Evolutionary conservation across 2,329 filamentous ascomycete species (phyloP).

Genomic region (Coniochaeta pulveracea): DNA sequence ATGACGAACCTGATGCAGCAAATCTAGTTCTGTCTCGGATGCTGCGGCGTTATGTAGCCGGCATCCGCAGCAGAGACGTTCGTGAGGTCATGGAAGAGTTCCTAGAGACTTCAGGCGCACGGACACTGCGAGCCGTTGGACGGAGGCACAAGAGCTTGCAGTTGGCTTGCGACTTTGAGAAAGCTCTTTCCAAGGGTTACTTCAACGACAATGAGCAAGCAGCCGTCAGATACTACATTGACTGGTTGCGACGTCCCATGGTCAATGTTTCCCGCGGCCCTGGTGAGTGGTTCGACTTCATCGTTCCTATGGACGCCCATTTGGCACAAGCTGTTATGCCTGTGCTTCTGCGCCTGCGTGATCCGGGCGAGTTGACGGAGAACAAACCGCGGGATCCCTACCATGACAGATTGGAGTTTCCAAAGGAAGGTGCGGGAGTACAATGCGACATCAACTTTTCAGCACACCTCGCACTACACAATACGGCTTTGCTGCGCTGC

Average conservation of each 20-base stretch:
- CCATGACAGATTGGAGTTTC: slow-evolving; percentile 60
- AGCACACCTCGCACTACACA: slow-evolving; percentile 71
- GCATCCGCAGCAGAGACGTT: slow-evolving; percentile 35
- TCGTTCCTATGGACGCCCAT: slow-evolving; percentile 14
- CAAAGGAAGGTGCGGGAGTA: slow-evolving; percentile 65
- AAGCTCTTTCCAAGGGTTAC: slow-evolving; percentile 33
- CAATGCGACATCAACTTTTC: slow-evolving; percentile 91
- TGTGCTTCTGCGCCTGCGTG: slow-evolving; percentile 30
- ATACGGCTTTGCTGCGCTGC: slow-evolving; percentile 71
- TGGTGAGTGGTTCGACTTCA: slow-evolving; percentile 16
- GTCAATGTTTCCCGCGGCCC: slow-evolving; percentile 4
- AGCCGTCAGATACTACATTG: slow-evolving; percentile 36
- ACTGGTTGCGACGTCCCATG: slow-evolving; percentile 31
- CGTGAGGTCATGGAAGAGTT: slow-evolving; percentile 29
- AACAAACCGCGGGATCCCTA: slow-evolving; percentile 43
- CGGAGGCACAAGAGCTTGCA: slow-evolving; percentile 43
- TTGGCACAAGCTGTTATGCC: slow-evolving; percentile 11
- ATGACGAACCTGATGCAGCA: slow-evolving; percentile 10
- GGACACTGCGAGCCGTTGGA: slow-evolving; percentile 28
- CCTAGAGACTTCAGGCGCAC: slow-evolving; percentile 10
- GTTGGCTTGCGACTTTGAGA: slow-evolving; percentile 43
- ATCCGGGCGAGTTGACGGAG: slow-evolving; percentile 36
- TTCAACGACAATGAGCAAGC: slow-evolving; percentile 27
- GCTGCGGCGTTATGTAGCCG: slow-evolving; percentile 35
- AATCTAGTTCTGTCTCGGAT: slow-evolving; percentile 18